phyloP scores from a whole-genome alignment of 306 rosid genomes.

The Inga laurina region DNA sequence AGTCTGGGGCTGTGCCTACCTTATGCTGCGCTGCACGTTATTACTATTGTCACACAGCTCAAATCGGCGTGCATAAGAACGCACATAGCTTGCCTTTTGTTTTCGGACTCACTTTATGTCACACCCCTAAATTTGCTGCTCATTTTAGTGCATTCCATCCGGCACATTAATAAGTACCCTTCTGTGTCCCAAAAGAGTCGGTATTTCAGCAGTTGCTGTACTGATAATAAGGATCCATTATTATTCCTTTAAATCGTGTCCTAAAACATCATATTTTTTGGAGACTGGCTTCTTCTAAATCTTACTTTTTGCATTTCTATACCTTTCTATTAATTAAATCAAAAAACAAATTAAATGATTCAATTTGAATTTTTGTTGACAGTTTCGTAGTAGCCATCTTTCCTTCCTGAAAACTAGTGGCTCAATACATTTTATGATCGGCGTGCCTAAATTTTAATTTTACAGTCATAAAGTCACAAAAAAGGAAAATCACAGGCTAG shows the following conservation, averaged over 20 bases:
- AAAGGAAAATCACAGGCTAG: neutral
- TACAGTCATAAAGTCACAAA: neutral
- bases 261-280: neutral
- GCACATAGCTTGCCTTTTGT: neutral
- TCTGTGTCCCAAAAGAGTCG: neutral
- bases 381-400: neutral
- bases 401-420: neutral
- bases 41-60: neutral
- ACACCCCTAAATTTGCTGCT: constrained; percentile 3
- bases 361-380: neutral
- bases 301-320: neutral
- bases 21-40: neutral
- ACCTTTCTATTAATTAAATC: neutral
- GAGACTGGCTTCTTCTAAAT: neutral
- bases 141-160: neutral
- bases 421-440: neutral
- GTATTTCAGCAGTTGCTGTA: neutral
- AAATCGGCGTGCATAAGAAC: neutral
- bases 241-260: neutral
- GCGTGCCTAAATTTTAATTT: neutral
- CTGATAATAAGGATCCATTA: neutral
- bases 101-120: neutral
- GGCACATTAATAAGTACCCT: neutral
- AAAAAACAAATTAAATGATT: neutral
- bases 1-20: neutral